phyloP scores from a whole-genome alignment of 768 basidiomycete species.

The Auriscalpium microsporum region DNA sequence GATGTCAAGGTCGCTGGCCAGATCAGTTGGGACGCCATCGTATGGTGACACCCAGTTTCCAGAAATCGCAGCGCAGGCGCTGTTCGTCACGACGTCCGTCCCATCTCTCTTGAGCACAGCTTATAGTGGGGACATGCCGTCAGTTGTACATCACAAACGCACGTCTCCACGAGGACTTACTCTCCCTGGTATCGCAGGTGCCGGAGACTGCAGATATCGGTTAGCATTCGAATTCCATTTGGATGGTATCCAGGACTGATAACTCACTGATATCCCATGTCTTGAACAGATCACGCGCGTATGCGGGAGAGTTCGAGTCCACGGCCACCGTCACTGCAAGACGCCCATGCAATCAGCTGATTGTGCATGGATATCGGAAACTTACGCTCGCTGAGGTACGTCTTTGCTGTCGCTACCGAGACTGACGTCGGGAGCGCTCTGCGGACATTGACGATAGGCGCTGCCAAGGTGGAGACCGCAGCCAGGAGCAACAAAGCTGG shows the following conservation, averaged over 20 bases:
- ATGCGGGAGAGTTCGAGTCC: constrained; percentile 35
- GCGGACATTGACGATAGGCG: background rate
- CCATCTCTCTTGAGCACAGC: constrained; percentile 26
- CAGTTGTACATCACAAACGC: no score
- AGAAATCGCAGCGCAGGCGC: constrained; percentile 35
- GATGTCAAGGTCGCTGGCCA: constrained; percentile 43
- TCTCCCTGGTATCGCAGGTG: constrained; percentile 44
- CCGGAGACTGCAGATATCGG: constrained; percentile 33
- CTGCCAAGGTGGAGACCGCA: constrained; percentile 3
- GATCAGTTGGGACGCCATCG: constrained; percentile 35
- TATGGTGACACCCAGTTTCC: constrained; percentile 47
- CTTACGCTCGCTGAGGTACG: constrained; percentile 18
- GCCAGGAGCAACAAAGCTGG: background rate
- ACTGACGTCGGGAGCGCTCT: constrained; percentile 17
- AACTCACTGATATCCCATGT: constrained; percentile 41
- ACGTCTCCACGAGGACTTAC: constrained; percentile 20
- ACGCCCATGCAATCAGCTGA: background rate
- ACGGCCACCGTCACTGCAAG: constrained; percentile 29
- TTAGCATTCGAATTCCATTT: no score
- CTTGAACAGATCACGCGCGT: constrained; percentile 33
- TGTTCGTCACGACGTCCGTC: constrained; percentile 31
- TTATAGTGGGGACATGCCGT: background rate
- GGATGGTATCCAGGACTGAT: background rate
- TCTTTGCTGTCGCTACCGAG: constrained; percentile 15
- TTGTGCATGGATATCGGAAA: background rate